Evolutionary conservation across 2,329 filamentous ascomycete genomes (phyloP).

Genomic region (Chaetomium globosum): DNA sequence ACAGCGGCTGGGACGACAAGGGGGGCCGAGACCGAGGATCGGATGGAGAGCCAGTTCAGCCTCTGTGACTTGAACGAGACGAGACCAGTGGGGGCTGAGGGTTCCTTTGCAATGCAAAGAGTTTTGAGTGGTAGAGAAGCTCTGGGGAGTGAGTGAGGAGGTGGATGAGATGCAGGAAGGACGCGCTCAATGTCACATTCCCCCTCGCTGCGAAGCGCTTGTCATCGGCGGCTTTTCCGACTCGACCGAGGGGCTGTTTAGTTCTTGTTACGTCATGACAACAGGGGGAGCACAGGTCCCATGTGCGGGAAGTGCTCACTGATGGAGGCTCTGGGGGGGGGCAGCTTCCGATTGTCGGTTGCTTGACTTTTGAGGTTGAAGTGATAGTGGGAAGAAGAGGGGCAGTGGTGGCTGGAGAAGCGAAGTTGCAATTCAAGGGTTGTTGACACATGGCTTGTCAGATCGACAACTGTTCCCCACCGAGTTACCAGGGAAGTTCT

Average conservation of each 20-base stretch:
- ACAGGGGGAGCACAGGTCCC: not conserved
- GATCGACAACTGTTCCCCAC: not conserved
- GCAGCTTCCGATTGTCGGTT: conserved; percentile 11
- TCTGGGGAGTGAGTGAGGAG: not conserved
- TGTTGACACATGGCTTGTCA: conserved; percentile 3
- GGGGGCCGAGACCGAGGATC: not conserved
- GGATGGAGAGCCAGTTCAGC: not conserved
- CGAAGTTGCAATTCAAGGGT: conserved; percentile 3
- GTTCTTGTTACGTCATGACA: conserved; percentile 29
- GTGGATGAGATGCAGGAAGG: not conserved
- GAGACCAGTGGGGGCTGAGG: not conserved
- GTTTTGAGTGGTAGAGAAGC: not conserved
- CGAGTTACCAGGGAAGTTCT: not conserved
- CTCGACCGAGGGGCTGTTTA: conserved; percentile 11
- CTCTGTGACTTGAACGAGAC: not conserved
- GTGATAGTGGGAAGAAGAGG: not conserved
- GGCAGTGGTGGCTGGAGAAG: not conserved
- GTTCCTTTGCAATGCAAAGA: not conserved
- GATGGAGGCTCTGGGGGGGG: not conserved
- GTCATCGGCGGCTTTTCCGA: conserved; percentile 21
- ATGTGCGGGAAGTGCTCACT: conserved; percentile 1
- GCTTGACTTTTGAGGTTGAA: not conserved
- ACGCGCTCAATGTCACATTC: conserved; percentile 3
- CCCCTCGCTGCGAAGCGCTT: conserved; percentile 11
- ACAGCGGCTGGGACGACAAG: not conserved